Evolutionary conservation across 805 yeast species (phyloP).

Genomic region (Candida ulmi): DNA sequence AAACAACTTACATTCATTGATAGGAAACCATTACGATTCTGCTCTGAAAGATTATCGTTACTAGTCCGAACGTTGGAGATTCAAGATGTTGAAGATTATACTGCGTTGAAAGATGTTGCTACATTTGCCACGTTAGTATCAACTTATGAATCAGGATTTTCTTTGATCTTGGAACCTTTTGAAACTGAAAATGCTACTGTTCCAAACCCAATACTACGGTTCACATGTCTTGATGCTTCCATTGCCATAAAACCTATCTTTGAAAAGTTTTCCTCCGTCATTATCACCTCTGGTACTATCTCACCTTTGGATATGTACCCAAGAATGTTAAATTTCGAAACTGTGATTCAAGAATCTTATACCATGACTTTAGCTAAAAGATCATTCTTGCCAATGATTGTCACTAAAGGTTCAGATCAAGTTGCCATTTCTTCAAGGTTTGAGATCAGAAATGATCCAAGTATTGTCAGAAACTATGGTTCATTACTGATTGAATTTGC

Average conservation of each 20-base stretch:
- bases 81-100: conserved; percentile 82
- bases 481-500: conserved; percentile 87
- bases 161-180: conserved; percentile 88
- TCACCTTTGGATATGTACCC: conserved; percentile 99
- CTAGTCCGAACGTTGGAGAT: conserved; percentile 87
- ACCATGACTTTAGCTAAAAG: conserved; percentile 92
- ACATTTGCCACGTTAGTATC: conserved; percentile 95
- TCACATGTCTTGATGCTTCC: conserved; percentile 95
- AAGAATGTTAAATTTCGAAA: conserved; percentile 87
- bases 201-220: conserved; percentile 91
- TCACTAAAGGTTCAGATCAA: conserved; percentile 97
- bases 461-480: conserved; percentile 96
- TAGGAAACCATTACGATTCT: conserved; percentile 82
- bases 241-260: conserved; percentile 97
- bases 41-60: conserved; percentile 85
- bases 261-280: conserved; percentile 86
- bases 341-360: conserved; percentile 91
- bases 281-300: conserved; percentile 96
- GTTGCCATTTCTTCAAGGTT: conserved; percentile 95
- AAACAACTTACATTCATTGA: conserved; percentile 93
- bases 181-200: conserved; percentile 92
- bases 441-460: conserved; percentile 95
- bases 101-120: conserved; percentile 91
- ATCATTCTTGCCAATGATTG: conserved; percentile 91
- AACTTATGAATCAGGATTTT: conserved; percentile 91